Conservation (phyloP, 2,329 filamentous ascomycete species). For the Ascocoryne sarcoides region DNA sequence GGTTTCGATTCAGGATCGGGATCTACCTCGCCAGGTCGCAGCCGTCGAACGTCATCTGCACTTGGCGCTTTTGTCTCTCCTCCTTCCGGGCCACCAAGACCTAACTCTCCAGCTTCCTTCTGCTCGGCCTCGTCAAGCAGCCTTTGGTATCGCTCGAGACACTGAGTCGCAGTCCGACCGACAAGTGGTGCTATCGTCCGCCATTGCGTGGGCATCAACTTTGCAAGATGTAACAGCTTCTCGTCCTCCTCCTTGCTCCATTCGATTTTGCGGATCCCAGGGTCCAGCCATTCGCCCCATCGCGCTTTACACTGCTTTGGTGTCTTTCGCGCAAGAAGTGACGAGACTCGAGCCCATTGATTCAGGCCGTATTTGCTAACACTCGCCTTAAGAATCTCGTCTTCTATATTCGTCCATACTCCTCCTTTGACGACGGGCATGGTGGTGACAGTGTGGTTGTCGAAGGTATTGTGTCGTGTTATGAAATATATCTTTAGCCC, state of each 20-base stretch:
- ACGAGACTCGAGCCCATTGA: slow-evolving; percentile 98
- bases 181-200: slow-evolving; percentile 96
- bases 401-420: slow-evolving; percentile 71
- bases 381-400: slow-evolving; percentile 86
- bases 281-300: slow-evolving; percentile 98
- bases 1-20: slow-evolving; percentile 97
- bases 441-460: slow-evolving; percentile 26
- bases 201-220: slow-evolving; percentile 99
- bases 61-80: slow-evolving; percentile 81
- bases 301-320: slow-evolving; percentile 98
- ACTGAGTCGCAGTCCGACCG: slow-evolving; percentile 92
- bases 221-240: slow-evolving; percentile 90
- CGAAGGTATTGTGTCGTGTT: neutral
- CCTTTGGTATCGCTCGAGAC: slow-evolving; percentile 93
- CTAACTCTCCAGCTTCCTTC: slow-evolving; percentile 71
- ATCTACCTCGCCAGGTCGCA: slow-evolving; percentile 89
- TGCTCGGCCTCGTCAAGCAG: slow-evolving; percentile 93
- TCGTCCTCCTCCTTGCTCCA: slow-evolving; percentile 99
- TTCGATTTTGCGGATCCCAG: slow-evolving; percentile 95
- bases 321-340: slow-evolving; percentile 91
- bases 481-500: neutral
- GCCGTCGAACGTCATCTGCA: slow-evolving; percentile 80
- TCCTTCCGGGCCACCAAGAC: slow-evolving; percentile 75
- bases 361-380: slow-evolving; percentile 85
- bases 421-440: slow-evolving; percentile 70